A percentile compares a stretch with the other conserved stretches of the same genome.
phyloP scores from a whole-genome alignment of 352 stramenopile genomes.

The Peronosclerospora sorghi region DNA sequence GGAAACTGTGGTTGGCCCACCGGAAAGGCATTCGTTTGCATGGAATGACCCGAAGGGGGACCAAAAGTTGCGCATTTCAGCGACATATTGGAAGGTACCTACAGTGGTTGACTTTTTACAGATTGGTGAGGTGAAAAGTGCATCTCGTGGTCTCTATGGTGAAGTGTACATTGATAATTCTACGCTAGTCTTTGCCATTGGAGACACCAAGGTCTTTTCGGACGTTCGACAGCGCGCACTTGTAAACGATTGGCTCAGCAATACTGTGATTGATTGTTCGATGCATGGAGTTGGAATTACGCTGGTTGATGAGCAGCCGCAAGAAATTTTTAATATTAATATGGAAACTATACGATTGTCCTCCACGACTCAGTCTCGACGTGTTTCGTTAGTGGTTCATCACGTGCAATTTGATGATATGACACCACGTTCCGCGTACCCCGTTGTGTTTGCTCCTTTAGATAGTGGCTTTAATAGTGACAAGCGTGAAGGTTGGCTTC shows the following conservation, averaged over 20 bases:
- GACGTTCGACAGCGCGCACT: slow-evolving; percentile 42
- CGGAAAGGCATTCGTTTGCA: slow-evolving; percentile 69
- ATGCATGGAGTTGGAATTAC: slow-evolving; percentile 70
- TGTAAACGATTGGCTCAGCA: slow-evolving; percentile 63
- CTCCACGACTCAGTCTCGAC: slow-evolving; percentile 36
- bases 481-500: slow-evolving; percentile 75
- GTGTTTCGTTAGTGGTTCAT: slow-evolving; percentile 51
- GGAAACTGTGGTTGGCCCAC: slow-evolving; percentile 51
- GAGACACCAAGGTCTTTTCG: slow-evolving; percentile 54
- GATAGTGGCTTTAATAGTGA: slow-evolving; percentile 83
- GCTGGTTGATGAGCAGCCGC: slow-evolving; percentile 62
- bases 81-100: slow-evolving; percentile 54
- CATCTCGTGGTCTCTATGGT: slow-evolving; percentile 43
- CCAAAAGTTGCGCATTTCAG: slow-evolving; percentile 45
- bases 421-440: slow-evolving; percentile 56
- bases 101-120: slow-evolving; percentile 66
- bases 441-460: slow-evolving; percentile 63
- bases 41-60: slow-evolving; percentile 66
- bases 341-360: slow-evolving; percentile 74
- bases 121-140: slow-evolving; percentile 48
- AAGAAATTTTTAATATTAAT: slow-evolving; percentile 78
- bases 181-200: slow-evolving; percentile 70
- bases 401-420: slow-evolving; percentile 85
- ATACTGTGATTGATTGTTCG: slow-evolving; percentile 61
- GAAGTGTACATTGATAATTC: slow-evolving; percentile 82